Conservation (phyloP, 176 grass and related monocot species). For the Cenchrus americanus region DNA sequence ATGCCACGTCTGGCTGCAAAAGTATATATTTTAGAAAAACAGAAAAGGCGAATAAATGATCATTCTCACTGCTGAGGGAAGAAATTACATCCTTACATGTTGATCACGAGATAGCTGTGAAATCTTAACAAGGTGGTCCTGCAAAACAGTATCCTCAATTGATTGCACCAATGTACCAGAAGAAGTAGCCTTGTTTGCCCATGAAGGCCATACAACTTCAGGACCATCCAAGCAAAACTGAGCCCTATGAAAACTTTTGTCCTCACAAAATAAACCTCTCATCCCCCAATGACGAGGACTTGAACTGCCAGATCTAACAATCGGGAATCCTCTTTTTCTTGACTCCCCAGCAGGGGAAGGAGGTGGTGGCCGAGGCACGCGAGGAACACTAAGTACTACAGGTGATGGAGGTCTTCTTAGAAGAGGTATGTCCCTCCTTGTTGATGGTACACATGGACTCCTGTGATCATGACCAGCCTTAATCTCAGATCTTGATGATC, state of each 20-base stretch:
- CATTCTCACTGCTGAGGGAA: constrained; percentile 23
- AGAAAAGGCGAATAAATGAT: constrained; percentile 39
- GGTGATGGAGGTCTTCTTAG: constrained; percentile 90
- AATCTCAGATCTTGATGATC: constrained; percentile 88
- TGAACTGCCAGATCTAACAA: constrained; percentile 97
- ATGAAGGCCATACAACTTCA: constrained; percentile 97
- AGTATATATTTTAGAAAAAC: constrained; percentile 44
- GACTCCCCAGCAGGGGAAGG: constrained; percentile 82
- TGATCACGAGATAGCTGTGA: constrained; percentile 88
- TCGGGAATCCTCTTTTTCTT: constrained; percentile 83
- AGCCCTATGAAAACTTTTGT: constrained; percentile 66
- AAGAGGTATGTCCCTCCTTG: constrained; percentile 73
- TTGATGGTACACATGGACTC: constrained; percentile 86
- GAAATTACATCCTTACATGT: constrained; percentile 75
- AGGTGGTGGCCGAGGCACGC: constrained; percentile 77
- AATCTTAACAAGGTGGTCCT: constrained; percentile 90
- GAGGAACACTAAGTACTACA: constrained; percentile 91
- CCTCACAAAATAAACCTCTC: constrained; percentile 81
- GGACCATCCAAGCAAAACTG: constrained; percentile 88
- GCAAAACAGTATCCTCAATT: constrained; percentile 83
- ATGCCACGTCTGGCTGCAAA: constrained; percentile 92
- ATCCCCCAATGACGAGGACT: constrained; percentile 94
- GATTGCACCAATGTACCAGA: constrained; percentile 66
- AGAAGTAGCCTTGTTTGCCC: constrained; percentile 61
- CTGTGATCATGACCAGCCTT: constrained; percentile 78